Conservation (phyloP, 140 eudicot genomes). For the Anethum foeniculum region DNA sequence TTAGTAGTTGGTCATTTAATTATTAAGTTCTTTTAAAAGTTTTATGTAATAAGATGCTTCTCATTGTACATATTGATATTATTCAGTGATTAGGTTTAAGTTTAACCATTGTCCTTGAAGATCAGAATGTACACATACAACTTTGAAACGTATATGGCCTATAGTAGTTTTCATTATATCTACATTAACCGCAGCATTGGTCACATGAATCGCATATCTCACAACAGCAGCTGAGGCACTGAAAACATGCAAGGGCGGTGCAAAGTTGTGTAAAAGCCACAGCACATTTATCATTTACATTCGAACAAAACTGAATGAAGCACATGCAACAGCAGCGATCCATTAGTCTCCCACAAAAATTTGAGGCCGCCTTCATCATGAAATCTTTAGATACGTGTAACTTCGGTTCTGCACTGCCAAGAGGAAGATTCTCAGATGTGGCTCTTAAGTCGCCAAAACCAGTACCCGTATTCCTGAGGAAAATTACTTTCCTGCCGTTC, state of each 20-base stretch:
- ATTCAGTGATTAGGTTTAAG: background rate
- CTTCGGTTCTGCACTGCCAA: slow-evolving; percentile 39
- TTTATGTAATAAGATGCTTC: background rate
- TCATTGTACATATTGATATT: background rate
- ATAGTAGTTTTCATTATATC: background rate
- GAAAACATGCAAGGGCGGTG: slow-evolving; percentile 76
- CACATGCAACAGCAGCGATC: slow-evolving; percentile 74
- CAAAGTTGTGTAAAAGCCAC: slow-evolving; percentile 59
- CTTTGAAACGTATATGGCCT: background rate
- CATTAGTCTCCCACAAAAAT: slow-evolving; percentile 33
- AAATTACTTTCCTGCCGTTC: slow-evolving; percentile 30
- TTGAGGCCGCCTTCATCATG: slow-evolving; percentile 58
- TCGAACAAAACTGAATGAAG: slow-evolving; percentile 36
- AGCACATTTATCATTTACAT: slow-evolving; percentile 67
- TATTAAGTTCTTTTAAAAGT: background rate
- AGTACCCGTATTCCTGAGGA: slow-evolving; percentile 34
- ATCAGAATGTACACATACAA: background rate
- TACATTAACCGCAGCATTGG: slow-evolving; percentile 24
- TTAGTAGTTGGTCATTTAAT: background rate
- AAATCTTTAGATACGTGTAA: slow-evolving; percentile 42
- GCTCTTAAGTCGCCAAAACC: slow-evolving; percentile 77
- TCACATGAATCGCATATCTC: slow-evolving; percentile 51
- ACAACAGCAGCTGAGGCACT: slow-evolving; percentile 62
- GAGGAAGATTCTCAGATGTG: slow-evolving; percentile 48
- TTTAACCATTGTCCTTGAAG: background rate